Conservation (phyloP, 805 yeast genomes). For the Saccharomycopsis fodiens region DNA sequence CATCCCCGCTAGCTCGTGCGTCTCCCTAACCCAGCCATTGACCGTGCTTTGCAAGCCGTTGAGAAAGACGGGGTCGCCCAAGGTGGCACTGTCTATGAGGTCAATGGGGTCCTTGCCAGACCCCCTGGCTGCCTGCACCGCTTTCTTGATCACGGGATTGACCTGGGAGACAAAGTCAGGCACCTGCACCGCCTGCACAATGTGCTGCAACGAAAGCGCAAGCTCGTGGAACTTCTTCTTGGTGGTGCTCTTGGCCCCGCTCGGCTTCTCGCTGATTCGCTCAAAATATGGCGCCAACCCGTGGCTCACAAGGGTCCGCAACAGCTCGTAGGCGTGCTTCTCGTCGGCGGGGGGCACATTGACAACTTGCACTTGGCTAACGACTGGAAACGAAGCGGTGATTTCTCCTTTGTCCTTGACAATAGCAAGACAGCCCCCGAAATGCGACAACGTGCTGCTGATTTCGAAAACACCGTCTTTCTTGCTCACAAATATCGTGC, state of each 20-base stretch:
- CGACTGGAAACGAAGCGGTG: conserved; percentile 22
- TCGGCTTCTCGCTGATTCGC: conserved; percentile 28
- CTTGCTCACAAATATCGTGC: conserved; percentile 25
- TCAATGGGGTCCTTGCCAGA: conserved; percentile 22
- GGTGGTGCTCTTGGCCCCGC: conserved; percentile 37
- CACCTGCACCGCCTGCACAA: conserved; percentile 58
- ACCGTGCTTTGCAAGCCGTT: conserved; percentile 65
- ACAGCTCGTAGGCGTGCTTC: conserved; percentile 35
- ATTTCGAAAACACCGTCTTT: conserved; percentile 11
- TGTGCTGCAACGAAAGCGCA: conserved; percentile 54
- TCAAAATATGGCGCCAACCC: conserved; percentile 72
- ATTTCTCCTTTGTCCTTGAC: conserved; percentile 36
- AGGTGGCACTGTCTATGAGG: conserved; percentile 29
- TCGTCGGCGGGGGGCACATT: conserved; percentile 26
- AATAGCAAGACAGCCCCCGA: no score
- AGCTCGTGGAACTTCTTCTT: conserved; percentile 63
- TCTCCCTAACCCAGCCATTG: conserved; percentile 64
- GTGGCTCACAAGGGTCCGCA: conserved; percentile 51
- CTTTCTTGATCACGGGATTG: conserved; percentile 43
- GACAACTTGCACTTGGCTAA: conserved; percentile 29
- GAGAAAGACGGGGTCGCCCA: conserved; percentile 47
- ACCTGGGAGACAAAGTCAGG: conserved; percentile 52
- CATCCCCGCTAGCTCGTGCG: conserved; percentile 48
- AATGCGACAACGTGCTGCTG: conserved; percentile 22
- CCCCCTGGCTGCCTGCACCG: conserved; percentile 25